Conservation (phyloP, 2,329 filamentous ascomycete genomes). For the Onygenales sp. region DNA sequence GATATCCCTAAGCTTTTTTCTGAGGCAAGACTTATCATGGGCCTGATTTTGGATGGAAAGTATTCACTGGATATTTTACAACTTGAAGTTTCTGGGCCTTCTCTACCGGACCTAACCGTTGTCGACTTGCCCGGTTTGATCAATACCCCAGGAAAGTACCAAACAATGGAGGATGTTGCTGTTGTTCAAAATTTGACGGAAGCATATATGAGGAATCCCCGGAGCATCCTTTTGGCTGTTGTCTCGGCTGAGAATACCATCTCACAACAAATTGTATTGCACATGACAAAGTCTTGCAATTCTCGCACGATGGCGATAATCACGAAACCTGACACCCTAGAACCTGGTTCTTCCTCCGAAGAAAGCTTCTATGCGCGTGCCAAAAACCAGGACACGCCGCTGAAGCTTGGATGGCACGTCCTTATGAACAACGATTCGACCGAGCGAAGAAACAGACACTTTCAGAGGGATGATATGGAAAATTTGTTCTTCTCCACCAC, state of each 20-base stretch:
- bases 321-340: conserved; percentile 37
- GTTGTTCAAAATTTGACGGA: conserved; percentile 41
- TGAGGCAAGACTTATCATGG: conserved; percentile 17
- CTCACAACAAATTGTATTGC: conserved; percentile 33
- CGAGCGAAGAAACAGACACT: conserved; percentile 16
- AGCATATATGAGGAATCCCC: conserved; percentile 31
- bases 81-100: conserved; percentile 50
- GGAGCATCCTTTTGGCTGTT: conserved; percentile 40
- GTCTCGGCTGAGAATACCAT: conserved; percentile 35
- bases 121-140: conserved; percentile 55
- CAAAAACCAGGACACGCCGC: conserved; percentile 31
- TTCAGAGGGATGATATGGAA: conserved; percentile 23
- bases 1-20: conserved; percentile 17
- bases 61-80: conserved; percentile 43
- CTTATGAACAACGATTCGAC: conserved; percentile 37
- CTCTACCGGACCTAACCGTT: conserved; percentile 51
- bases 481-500: conserved; percentile 22
- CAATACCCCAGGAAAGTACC: conserved; percentile 43
- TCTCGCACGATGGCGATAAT: conserved; percentile 36
- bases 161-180: conserved; percentile 44
- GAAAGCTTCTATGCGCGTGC: conserved; percentile 26
- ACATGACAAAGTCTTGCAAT: conserved; percentile 23
- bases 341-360: conserved; percentile 27
- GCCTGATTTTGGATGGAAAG: conserved; percentile 14
- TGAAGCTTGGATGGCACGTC: conserved; percentile 42